Percentiles rank a stretch among this genome's conserved stretches.
These are phyloP conservation scores for Paramecium sonneborni DNA, from an alignment of 73 alveolate species.

Conservation along the genomic window DNA sequence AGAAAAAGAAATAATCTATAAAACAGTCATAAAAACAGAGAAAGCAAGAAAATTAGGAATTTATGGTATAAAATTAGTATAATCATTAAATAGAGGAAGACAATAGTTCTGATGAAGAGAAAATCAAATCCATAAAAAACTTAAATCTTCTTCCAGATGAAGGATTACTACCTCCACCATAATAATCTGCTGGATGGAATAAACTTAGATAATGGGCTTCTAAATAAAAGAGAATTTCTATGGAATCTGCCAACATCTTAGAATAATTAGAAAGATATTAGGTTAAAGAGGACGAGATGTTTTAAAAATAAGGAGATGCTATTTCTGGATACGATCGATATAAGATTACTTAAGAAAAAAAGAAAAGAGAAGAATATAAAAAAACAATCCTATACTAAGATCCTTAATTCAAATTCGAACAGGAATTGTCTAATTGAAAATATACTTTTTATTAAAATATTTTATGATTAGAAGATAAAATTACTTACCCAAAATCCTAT, in stretches of 20 bases:
- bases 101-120: slow-evolving; percentile 25
- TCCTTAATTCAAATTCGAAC: slow-evolving; percentile 32
- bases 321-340: not conserved
- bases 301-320: not conserved
- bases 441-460: not conserved
- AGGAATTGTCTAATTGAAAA: not conserved
- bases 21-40: slow-evolving; percentile 2
- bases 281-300: not conserved
- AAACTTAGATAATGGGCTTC: slow-evolving; percentile 20
- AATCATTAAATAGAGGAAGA: slow-evolving; percentile 10
- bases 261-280: slow-evolving; percentile 18
- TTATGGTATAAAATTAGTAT: slow-evolving; percentile 18
- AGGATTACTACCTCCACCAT: not conserved
- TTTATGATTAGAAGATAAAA: slow-evolving; percentile 22
- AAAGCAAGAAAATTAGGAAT: slow-evolving; percentile 38
- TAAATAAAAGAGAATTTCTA: not conserved
- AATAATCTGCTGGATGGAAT: not conserved
- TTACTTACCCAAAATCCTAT: not conserved
- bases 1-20: slow-evolving; percentile 8
- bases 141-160: not conserved
- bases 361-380: slow-evolving; percentile 30
- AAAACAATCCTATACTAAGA: not conserved
- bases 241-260: slow-evolving; percentile 22
- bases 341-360: not conserved
- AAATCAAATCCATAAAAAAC: not conserved